These are phyloP conservation scores for Moesziomyces globuligerus DNA, from an alignment of 1,284 basidiomycete species.

Conservation along the genomic window DNA sequence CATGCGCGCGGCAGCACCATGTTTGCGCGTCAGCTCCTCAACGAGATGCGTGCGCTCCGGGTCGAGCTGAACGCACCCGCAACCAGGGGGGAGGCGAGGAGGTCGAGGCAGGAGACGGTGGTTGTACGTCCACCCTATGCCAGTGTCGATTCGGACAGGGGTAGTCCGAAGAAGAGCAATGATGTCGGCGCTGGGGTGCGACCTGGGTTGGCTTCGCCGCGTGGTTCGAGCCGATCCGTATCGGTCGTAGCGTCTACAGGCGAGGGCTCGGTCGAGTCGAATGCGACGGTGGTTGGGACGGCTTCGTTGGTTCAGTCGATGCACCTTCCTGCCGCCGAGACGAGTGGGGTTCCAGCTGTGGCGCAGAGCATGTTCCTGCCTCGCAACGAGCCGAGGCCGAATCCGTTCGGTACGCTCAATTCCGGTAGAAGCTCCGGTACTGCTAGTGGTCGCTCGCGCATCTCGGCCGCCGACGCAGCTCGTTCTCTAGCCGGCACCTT, in stretches of 20 bases:
- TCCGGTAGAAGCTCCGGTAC: constrained; percentile 35
- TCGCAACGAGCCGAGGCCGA: constrained; percentile 2
- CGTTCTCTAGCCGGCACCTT: constrained; percentile 45
- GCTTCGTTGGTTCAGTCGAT: no score
- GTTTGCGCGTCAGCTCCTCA: constrained; percentile 32
- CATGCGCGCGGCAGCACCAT: constrained; percentile 54
- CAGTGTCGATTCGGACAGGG: constrained; percentile 11
- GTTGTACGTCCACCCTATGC: constrained; percentile 19
- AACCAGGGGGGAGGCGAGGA: constrained; percentile 2
- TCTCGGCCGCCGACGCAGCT: constrained; percentile 47
- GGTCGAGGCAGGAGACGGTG: no score
- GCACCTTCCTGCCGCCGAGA: not conserved
- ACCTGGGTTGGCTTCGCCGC: no score
- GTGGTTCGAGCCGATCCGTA: no score
- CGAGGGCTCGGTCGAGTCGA: no score
- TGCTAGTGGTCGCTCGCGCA: constrained; percentile 32
- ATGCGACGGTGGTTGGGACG: no score
- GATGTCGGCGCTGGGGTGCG: no score
- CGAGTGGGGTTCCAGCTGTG: not conserved
- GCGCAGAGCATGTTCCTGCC: constrained; percentile 33
- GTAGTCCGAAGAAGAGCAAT: no score
- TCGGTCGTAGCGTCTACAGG: no score
- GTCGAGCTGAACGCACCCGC: constrained; percentile 22
- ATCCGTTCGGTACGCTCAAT: constrained; percentile 45
- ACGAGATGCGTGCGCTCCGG: constrained; percentile 44